These are phyloP conservation scores for Glycine tomentella DNA, from an alignment of 306 rosid species.

Conservation along the genomic window DNA sequence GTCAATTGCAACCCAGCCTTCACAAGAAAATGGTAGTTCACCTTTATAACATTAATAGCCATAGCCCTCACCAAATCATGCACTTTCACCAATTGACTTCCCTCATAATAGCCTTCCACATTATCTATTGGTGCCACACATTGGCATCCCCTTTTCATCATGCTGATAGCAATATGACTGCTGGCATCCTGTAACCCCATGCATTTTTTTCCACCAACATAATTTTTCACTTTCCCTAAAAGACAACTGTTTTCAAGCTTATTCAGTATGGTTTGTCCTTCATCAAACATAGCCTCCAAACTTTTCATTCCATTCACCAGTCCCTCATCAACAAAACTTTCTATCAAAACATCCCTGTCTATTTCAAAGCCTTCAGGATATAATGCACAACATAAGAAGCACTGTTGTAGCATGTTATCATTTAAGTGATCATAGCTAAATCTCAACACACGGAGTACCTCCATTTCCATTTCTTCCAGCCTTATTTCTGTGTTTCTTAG, in stretches of 20 bases:
- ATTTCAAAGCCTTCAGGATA: constrained; percentile 48
- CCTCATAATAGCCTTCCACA: constrained; percentile 6
- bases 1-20: constrained; percentile 35
- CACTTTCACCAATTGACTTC: constrained; percentile 2
- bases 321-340: constrained; percentile 41
- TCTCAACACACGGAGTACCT: constrained; percentile 36
- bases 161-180: constrained; percentile 17
- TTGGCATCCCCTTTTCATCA: constrained; percentile 17
- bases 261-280: constrained; percentile 36
- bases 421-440: constrained; percentile 19
- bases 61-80: constrained; percentile 20
- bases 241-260: constrained; percentile 29
- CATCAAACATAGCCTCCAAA: constrained; percentile 39
- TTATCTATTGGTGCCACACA: constrained; percentile 1
- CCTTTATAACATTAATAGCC: constrained; percentile 17
- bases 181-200: constrained; percentile 12
- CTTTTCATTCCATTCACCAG: constrained; percentile 42
- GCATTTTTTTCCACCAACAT: constrained; percentile 11
- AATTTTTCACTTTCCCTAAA: constrained; percentile 7
- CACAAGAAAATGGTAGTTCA: constrained; percentile 12
- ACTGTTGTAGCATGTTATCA: neutral
- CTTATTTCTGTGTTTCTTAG: constrained; percentile 4
- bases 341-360: constrained; percentile 39
- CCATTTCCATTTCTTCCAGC: constrained; percentile 44
- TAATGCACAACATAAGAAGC: constrained; percentile 31